Conservation (phyloP, 495 filamentous ascomycete species). For the Pyrenula massariospora region DNA sequence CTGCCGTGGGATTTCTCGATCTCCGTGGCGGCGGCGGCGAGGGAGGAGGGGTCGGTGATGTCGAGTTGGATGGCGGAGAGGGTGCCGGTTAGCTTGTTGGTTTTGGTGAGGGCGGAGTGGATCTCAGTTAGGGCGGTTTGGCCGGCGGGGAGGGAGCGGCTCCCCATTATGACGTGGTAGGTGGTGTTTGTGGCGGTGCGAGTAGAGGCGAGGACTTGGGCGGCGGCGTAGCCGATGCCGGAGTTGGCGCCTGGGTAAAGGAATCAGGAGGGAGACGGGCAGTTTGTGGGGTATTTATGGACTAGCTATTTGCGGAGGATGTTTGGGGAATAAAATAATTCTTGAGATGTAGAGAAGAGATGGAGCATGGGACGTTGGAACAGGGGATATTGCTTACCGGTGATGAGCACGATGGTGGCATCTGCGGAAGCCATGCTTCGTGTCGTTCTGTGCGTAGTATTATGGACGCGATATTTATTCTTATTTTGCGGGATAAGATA, state of each 20-base stretch:
- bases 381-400: too few relatives aligned
- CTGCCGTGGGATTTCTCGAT: conserved; percentile 18
- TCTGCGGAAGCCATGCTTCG: too few relatives aligned
- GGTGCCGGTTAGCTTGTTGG: conserved; percentile 1
- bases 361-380: too few relatives aligned
- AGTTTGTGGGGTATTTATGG: conserved; percentile 13
- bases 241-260: conserved; percentile 1
- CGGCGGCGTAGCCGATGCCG: neutral
- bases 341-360: too few relatives aligned
- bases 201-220: conserved; percentile 2
- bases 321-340: too few relatives aligned
- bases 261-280: too few relatives aligned
- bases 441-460: too few relatives aligned
- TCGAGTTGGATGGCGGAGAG: conserved; percentile 19
- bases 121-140: too few relatives aligned
- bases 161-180: conserved; percentile 3
- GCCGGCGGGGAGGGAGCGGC: neutral
- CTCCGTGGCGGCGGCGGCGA: conserved; percentile 14
- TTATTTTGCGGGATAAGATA: too few relatives aligned
- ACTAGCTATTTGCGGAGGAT: conserved; percentile 3
- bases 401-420: too few relatives aligned
- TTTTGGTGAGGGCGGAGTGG: too few relatives aligned
- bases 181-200: neutral
- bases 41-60: conserved; percentile 14
- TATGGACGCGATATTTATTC: too few relatives aligned